Base-by-base conservation (phyloP, 2,329 filamentous ascomycete species). In the Colletotrichum australisinense region DNA sequence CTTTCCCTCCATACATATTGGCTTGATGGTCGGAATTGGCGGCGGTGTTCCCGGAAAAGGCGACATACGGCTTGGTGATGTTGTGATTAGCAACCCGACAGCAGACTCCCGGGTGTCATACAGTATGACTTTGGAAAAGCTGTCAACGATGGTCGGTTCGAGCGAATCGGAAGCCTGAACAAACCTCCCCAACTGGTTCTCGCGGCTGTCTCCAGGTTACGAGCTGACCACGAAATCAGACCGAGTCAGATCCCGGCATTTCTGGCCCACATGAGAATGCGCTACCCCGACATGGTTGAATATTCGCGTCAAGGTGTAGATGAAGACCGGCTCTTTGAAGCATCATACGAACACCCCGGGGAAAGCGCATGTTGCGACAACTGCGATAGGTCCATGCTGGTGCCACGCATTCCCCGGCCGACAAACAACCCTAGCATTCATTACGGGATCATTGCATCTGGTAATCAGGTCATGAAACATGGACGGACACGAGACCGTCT, bases 391-490 rank as follows among this genome's bases (percentile, higher is more conserved):
- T 5, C 16, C 0, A 14, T 1, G 19, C 1, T 22, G 1, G 9
- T 53, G 5, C 0, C 7, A 30, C 9, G 28, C 2, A 0, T 12
- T 2, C 55, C 24, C 38, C 42, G 76, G 12, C 1, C 4, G 0
- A 42, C 12, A n/a, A 5, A 22, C 5, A 19, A 42, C 5, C 71
- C 73, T 0, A 63, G 5, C 1, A 59, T 77, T 2, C 75, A 78
- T 52, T 74, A 69, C 28, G 77, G 77, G 8, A 57, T 60, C 4
- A 75, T 78, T n/a, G 76, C 75, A 0, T 83, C 81, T 0, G 81
- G 76, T 1, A 79, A 83, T 53, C 72, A 75, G 14, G 79, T 84
- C 0, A 81, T 85, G 67, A 82, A 80, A 49, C 70, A 79, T 24
- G 79, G n/a, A n/a, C 76, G 2, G 32, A 32, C 4, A 73, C 75